These are phyloP conservation scores for Clausena lansium DNA, from an alignment of 345 rosid species.

Conservation along the genomic window DNA sequence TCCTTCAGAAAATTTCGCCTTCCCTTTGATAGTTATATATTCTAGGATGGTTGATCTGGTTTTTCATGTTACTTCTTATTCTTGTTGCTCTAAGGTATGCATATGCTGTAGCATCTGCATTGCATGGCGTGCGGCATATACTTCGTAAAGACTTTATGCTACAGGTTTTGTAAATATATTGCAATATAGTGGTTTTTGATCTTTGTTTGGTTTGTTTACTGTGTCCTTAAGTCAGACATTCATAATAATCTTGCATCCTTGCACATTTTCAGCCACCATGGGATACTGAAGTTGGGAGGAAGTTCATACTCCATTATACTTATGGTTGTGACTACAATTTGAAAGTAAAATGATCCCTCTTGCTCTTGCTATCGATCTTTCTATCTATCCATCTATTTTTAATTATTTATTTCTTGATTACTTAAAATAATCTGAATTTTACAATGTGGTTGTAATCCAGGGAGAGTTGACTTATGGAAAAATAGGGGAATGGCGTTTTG, in stretches of 20 bases:
- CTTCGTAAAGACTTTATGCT: slow-evolving; percentile 71
- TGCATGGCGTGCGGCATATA: slow-evolving; percentile 61
- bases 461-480: slow-evolving; percentile 68
- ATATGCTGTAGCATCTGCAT: slow-evolving; percentile 77
- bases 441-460: slow-evolving; percentile 23
- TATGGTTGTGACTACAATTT: slow-evolving; percentile 70
- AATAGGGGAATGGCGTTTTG: slow-evolving; percentile 81
- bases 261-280: slow-evolving; percentile 64
- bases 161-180: slow-evolving; percentile 45
- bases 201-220: not conserved
- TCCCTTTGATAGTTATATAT: slow-evolving; percentile 15
- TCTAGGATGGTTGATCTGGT: not conserved
- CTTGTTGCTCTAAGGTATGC: slow-evolving; percentile 58
- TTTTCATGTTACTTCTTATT: not conserved
- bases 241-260: not conserved
- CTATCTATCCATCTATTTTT: not conserved
- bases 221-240: not conserved
- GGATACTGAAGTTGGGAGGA: slow-evolving; percentile 66
- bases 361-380: not conserved
- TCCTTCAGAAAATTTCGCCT: not conserved
- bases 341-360: slow-evolving; percentile 36
- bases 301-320: slow-evolving; percentile 70
- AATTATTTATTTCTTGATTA: not conserved
- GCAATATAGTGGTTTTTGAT: not conserved
- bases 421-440: not conserved